Base-by-base conservation (phyloP, 2,329 filamentous ascomycete genomes). In the Fusarium tupiense region DNA sequence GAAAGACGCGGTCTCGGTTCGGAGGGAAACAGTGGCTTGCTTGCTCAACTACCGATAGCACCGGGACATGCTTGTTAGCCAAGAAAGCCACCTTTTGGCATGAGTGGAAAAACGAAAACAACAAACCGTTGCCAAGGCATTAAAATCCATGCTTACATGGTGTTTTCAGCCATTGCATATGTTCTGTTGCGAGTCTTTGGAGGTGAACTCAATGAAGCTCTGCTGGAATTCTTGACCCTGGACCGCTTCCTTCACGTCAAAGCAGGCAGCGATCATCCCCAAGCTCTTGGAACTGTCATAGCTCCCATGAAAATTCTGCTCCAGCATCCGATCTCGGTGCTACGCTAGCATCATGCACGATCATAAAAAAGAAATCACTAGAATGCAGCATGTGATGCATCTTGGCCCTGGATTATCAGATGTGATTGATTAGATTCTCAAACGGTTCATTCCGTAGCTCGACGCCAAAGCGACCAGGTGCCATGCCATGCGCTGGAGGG, bases 351-450 rank as follows among this genome's bases (percentile, higher is more conserved):
- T 60, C 29, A 71, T 71, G 56, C 60, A 71, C 38, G 54, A 71
- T 73, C 41, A 44, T 37, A 19, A 58, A 50, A 58, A 38, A 43
- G 26, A 71, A 46, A 26, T 31, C 20, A 7, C 40, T 41, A 44
- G 40, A 69, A 56, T 29, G 35, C 43, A 53, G 43, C 62, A 72
- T 72, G 69, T 71, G 64, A 73, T 54, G 64, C 40, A 31, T 53
- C 9, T 37, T 29, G 0, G 24, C 13, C 37, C 19, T 49, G 22
- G 35, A 33, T 74, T 76, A 76, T 75, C 71, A 72, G 73, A 76
- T 76, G 73, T 74, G 73, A 76, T 76, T 76, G 73, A 76, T 76
- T 76, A 76, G 73, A 76, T 76, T 57, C 35, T 24, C 40, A 67
- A 68, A 72, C 67, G 67, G 71, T 72, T 60, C 64, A 61, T 59